Evolutionary conservation across 2,329 filamentous ascomycete genomes (phyloP).

Genomic region (Fusarium sterilihyphosum): DNA sequence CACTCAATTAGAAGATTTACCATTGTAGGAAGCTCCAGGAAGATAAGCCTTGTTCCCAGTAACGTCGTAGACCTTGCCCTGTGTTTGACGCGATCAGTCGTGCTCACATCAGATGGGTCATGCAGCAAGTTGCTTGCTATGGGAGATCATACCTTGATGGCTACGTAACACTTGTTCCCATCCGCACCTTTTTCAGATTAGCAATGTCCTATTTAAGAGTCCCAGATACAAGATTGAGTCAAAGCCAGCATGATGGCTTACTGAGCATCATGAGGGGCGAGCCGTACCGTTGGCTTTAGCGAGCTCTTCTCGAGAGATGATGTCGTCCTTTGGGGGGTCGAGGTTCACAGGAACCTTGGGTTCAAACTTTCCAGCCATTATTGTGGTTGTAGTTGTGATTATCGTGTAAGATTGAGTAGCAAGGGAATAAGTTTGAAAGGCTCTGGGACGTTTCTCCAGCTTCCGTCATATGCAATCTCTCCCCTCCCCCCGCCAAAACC

Average conservation of each 20-base stretch:
- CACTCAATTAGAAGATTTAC: constrained; percentile 57
- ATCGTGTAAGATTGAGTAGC: not conserved
- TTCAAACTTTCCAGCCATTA: constrained; percentile 75
- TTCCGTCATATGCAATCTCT: constrained; percentile 36
- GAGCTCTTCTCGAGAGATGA: constrained; percentile 83
- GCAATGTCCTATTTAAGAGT: not conserved
- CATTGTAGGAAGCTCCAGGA: constrained; percentile 83
- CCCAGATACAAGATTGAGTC: not conserved
- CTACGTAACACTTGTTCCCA: constrained; percentile 73
- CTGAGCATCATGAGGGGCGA: not conserved
- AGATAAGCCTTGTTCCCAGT: constrained; percentile 88
- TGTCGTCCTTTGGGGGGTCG: constrained; percentile 85
- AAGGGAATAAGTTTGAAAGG: not conserved
- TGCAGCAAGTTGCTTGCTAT: constrained; percentile 4
- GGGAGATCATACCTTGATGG: constrained; percentile 67
- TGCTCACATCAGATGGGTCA: not conserved
- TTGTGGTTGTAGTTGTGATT: not conserved
- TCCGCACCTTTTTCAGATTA: constrained; percentile 64
- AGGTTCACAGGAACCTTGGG: constrained; percentile 81
- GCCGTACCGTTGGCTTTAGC: constrained; percentile 82
- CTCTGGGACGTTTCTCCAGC: constrained; percentile 10
- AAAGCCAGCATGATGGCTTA: not conserved
- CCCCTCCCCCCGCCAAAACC: constrained; percentile 29
- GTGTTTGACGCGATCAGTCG: constrained; percentile 18
- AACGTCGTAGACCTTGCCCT: constrained; percentile 96